Evolutionary conservation across 106 monocot species (phyloP), one percentile per base, ranked within the genome.

Genomic region (Hemerocallis citrina): DNA sequence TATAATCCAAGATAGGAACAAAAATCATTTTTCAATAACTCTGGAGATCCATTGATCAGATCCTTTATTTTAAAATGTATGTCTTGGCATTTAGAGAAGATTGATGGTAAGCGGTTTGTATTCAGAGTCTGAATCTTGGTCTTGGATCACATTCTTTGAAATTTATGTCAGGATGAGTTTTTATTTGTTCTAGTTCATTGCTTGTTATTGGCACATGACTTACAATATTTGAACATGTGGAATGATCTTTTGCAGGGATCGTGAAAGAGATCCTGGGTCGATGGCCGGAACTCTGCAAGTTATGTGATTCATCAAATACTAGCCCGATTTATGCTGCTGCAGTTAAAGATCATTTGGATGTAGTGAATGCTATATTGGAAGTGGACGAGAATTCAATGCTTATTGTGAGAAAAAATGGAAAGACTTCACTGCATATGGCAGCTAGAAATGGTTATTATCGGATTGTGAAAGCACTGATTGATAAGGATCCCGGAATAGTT

Each of bases 401-500:
- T 62, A 87, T 84, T 56, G 80, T 90, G 27, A 75, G 95, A 35
- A 96, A 96, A 76, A 96, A 96, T 67, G 95, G 90, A 27, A 96
- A 96, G 63, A 96, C 95, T 9, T 62, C 95, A 11, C 54, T 96
- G 31, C 95, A 96, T 65, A 83, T 67, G 43, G 77, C 83, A 41
- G 89, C 84, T 34, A 83, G 95, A 72, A 76, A 48, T 74, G 95
- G 95, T 43, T 34, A 70, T 32, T 33, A 72, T 67, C 62, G 57
- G 36, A 84, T 96, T 15, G 90, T 90, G 9, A 90, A 75, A 57
- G 64, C 76, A 29, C 90, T 96, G 28, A 45, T 96, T 23, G 72
- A 79, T 32, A 80, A 61, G 64, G 90, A 96, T 77, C 86, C 78
- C 1, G 83, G 64, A 57, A 65, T 96, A 45, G 86, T 86, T 59